These are phyloP conservation scores for Erodium maritimum DNA, from an alignment of 345 rosid genomes.

Conservation along the genomic window DNA sequence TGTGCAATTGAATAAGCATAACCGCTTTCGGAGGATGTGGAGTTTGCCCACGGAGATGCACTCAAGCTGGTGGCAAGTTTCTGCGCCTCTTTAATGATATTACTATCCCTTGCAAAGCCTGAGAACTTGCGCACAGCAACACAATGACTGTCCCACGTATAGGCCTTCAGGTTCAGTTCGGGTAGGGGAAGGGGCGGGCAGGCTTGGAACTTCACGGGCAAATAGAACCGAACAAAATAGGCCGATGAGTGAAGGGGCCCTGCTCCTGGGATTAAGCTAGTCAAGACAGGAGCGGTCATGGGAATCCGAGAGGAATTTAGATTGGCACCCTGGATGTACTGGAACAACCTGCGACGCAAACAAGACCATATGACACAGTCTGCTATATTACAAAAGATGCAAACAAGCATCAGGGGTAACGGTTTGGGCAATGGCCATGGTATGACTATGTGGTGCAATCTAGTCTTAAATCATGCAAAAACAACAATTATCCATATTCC, in stretches of 20 bases:
- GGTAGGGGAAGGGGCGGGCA: slow-evolving; percentile 50
- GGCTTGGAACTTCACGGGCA: slow-evolving; percentile 44
- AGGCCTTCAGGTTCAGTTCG: slow-evolving; percentile 35
- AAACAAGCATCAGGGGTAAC: too few species aligned
- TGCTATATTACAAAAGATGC: neutral
- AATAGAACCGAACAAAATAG: slow-evolving; percentile 36
- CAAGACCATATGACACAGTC: neutral
- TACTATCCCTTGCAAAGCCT: slow-evolving; percentile 47
- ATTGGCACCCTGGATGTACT: slow-evolving; percentile 57
- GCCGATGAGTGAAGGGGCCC: slow-evolving; percentile 53
- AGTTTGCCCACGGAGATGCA: slow-evolving; percentile 40
- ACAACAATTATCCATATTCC: neutral
- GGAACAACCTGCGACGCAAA: slow-evolving; percentile 37
- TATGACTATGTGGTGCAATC: too few species aligned
- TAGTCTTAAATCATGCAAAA: neutral
- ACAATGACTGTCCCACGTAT: slow-evolving; percentile 27
- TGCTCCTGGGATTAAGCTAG: slow-evolving; percentile 53
- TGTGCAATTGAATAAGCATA: slow-evolving; percentile 56
- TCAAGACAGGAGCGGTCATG: slow-evolving; percentile 52
- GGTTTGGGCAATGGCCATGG: neutral
- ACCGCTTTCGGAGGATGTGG: slow-evolving; percentile 20
- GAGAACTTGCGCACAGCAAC: slow-evolving; percentile 53
- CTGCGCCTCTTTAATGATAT: slow-evolving; percentile 32
- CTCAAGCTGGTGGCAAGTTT: slow-evolving; percentile 47
- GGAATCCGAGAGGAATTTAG: slow-evolving; percentile 47